phyloP scores from a whole-genome alignment of 2,329 filamentous ascomycete species.

The Xenosphaeropsis pyriputrescens region DNA sequence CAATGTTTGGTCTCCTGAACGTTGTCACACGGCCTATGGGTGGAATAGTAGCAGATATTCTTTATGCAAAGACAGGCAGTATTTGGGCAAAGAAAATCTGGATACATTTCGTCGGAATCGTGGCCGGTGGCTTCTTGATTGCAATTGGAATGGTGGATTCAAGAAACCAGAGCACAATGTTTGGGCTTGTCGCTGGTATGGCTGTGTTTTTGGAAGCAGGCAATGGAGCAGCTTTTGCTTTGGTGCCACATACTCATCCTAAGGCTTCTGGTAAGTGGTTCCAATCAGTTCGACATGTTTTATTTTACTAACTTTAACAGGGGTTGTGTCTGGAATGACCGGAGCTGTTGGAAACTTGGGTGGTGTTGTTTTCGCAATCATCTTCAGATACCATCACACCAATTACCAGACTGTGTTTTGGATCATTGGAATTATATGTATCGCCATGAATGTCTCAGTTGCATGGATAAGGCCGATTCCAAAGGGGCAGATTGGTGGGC shows the following conservation, averaged over 20 bases:
- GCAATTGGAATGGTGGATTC: conserved; percentile 45
- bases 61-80: conserved; percentile 21
- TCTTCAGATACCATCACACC: conserved; percentile 59
- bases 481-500: conserved; percentile 10
- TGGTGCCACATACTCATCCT: conserved; percentile 45
- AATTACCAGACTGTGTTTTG: conserved; percentile 58
- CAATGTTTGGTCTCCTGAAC: conserved; percentile 66
- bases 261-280: conserved; percentile 21
- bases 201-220: conserved; percentile 70
- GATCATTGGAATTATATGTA: conserved; percentile 64
- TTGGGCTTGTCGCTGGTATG: conserved; percentile 59
- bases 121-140: conserved; percentile 40
- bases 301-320: conserved; percentile 44
- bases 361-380: conserved; percentile 66
- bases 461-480: conserved; percentile 43
- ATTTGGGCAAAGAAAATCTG: conserved; percentile 49
- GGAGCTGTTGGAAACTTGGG: conserved; percentile 72
- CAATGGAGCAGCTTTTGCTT: conserved; percentile 41
- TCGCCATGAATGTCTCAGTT: conserved; percentile 52
- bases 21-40: conserved; percentile 51
- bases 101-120: conserved; percentile 35
- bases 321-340: conserved; percentile 56
- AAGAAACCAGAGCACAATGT: conserved; percentile 44
- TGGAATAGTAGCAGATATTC: conserved; percentile 36
- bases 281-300: not conserved